Conservation (phyloP, 192 early-diverging fungal species). For the Chytriomyces sp. region DNA sequence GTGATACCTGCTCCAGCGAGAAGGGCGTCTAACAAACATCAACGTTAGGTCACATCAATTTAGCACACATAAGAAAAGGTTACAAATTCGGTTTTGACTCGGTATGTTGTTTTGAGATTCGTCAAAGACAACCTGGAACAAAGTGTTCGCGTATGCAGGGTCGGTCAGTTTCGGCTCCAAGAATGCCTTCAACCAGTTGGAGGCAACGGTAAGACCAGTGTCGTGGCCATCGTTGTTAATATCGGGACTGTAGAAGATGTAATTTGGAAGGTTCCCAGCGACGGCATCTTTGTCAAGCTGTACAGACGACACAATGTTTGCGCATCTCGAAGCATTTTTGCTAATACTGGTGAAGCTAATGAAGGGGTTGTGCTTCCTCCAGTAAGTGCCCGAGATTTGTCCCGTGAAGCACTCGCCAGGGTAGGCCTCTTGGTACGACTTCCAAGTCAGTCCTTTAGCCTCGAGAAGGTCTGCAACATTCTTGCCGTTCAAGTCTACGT, state of each 20-base stretch:
- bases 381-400: too few species aligned
- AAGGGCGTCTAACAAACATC: slow-evolving; percentile 2
- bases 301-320: slow-evolving; percentile 56
- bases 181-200: slow-evolving; percentile 55
- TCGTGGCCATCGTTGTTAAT: slow-evolving; percentile 51
- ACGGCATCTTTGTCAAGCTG: slow-evolving; percentile 56
- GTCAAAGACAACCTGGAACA: slow-evolving; percentile 25
- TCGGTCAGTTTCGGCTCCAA: slow-evolving; percentile 49
- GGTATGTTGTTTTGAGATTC: neutral
- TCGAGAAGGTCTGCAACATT: neutral
- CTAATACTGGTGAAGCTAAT: slow-evolving; percentile 38
- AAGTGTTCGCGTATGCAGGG: slow-evolving; percentile 38
- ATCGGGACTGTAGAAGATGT: slow-evolving; percentile 58
- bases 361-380: slow-evolving; percentile 47
- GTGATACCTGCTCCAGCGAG: neutral
- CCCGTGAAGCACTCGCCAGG: neutral
- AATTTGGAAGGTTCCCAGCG: slow-evolving; percentile 44
- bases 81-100: neutral
- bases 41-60: too few species aligned
- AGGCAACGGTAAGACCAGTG: slow-evolving; percentile 51
- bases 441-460: neutral
- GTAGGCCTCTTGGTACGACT: neutral
- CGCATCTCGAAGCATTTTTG: slow-evolving; percentile 47
- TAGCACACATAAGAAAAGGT: too few species aligned
- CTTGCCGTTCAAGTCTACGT: neutral